Percentiles rank a stretch among this genome's conserved stretches.
Evolutionary conservation across 192 early-diverging fungal genomes (phyloP).

Genomic region (Backusella liffmaniae): DNA sequence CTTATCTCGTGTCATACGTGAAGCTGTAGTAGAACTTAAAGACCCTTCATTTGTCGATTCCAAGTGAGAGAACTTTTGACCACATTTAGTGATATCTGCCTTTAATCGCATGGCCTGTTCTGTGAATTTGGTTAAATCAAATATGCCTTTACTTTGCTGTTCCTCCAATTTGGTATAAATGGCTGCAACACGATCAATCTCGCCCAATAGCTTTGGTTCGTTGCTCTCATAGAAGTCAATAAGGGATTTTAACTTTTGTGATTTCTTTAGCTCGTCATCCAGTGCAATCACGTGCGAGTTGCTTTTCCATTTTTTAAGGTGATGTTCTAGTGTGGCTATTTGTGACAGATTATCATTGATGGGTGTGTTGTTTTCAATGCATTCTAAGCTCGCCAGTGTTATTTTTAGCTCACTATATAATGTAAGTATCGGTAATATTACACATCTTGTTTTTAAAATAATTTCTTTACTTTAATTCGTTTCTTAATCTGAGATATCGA

Average conservation of each 20-base stretch:
- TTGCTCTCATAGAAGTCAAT: conserved; percentile 41
- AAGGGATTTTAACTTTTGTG: conserved; percentile 4
- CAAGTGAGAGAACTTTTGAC: conserved; percentile 77
- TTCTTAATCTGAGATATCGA: neutral
- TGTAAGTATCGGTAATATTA: neutral
- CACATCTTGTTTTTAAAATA: neutral
- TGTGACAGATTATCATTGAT: neutral
- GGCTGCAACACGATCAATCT: conserved; percentile 65
- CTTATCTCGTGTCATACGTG: conserved; percentile 62
- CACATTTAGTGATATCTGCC: conserved; percentile 85
- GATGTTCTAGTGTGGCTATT: neutral
- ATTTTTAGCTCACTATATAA: neutral
- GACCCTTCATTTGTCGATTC: conserved; percentile 38
- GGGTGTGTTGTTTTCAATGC: neutral
- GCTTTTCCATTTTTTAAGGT: neutral
- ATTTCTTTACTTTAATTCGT: conserved; percentile 5
- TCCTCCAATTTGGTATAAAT: conserved; percentile 83
- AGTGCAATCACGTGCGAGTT: neutral
- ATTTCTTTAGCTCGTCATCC: neutral
- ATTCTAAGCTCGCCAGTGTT: neutral
- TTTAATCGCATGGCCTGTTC: conserved; percentile 49
- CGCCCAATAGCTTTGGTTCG: conserved; percentile 52
- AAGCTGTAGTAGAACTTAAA: too few relatives aligned
- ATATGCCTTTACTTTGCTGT: conserved; percentile 76
- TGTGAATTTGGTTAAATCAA: conserved; percentile 65